phyloP scores from a whole-genome alignment of 129 eudicot genomes.

The Arctium minus region DNA sequence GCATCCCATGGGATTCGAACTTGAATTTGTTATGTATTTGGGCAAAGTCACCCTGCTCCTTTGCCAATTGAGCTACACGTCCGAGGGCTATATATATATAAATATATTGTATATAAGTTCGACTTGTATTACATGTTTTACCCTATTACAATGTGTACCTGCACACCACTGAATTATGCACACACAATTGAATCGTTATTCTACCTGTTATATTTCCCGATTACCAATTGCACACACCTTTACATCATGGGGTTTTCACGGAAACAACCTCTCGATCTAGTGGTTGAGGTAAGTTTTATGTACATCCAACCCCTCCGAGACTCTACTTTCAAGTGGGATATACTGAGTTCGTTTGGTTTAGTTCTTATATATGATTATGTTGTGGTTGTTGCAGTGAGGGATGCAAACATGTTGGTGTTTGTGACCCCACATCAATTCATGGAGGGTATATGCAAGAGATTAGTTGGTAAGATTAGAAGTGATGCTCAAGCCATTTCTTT shows the following conservation, averaged over 20 bases:
- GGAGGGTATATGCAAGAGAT: constrained; percentile 81
- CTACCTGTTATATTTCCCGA: background rate
- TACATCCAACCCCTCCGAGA: background rate
- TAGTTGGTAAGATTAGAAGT: constrained; percentile 62
- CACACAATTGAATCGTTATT: no score
- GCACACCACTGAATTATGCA: background rate
- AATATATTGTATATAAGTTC: no score
- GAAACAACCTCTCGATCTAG: background rate
- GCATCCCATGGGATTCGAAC: no score
- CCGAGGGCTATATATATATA: no score
- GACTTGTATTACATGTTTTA: background rate
- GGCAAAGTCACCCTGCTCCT: no score
- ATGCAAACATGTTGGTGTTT: constrained; percentile 94
- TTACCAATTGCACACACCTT: background rate
- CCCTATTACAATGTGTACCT: background rate
- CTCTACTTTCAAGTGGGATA: background rate
- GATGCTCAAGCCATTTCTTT: constrained; percentile 93
- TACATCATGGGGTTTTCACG: background rate
- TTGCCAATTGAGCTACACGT: no score
- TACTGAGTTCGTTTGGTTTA: background rate
- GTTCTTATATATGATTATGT: background rate
- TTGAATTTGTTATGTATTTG: no score
- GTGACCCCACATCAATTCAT: constrained; percentile 99
- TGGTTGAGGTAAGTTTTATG: background rate
- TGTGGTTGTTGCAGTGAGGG: constrained; percentile 41